phyloP scores from a whole-genome alignment of 148 eudicot genomes.

The Amaranthus hypochondriacus region DNA sequence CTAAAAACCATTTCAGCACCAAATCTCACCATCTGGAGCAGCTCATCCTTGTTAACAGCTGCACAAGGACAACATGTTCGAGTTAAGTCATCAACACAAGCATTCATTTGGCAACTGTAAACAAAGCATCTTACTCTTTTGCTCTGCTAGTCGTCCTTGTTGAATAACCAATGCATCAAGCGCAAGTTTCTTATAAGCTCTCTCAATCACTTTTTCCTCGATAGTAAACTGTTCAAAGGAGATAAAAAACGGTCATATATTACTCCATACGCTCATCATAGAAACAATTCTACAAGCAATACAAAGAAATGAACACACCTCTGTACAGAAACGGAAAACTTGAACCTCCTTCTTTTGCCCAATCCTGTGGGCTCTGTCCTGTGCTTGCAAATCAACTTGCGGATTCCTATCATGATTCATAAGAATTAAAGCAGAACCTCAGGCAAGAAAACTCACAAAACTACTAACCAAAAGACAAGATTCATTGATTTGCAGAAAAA shows the following conservation, averaged over 20 bases:
- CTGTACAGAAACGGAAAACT: slow-evolving; percentile 98
- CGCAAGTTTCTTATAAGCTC: slow-evolving; percentile 98
- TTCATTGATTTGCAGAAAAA: background rate
- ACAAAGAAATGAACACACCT: slow-evolving; percentile 43
- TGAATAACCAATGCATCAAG: slow-evolving; percentile 99
- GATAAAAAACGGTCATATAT: background rate
- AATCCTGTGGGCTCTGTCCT: slow-evolving; percentile 98
- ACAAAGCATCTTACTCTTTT: slow-evolving; percentile 50
- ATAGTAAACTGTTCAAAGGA: slow-evolving; percentile 64
- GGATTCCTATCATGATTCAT: slow-evolving; percentile 61
- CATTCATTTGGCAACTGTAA: background rate
- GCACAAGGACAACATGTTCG: slow-evolving; percentile 24
- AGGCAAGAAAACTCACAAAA: background rate
- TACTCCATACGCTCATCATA: background rate
- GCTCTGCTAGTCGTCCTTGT: slow-evolving; percentile 97
- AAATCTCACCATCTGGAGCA: slow-evolving; percentile 98
- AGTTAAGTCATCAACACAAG: slow-evolving; percentile 13
- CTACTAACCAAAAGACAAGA: background rate
- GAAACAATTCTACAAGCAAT: background rate
- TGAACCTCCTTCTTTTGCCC: slow-evolving; percentile 99
- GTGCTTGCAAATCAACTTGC: slow-evolving; percentile 99
- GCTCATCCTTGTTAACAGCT: slow-evolving; percentile 99
- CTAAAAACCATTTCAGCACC: slow-evolving; percentile 99
- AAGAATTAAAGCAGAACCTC: slow-evolving; percentile 9
- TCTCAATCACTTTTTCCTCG: slow-evolving; percentile 96